Evolutionary conservation across 2,329 filamentous ascomycete genomes (phyloP), one percentile per base, ranked within the genome.

Genomic region (Arthrobotrys megalospora): DNA sequence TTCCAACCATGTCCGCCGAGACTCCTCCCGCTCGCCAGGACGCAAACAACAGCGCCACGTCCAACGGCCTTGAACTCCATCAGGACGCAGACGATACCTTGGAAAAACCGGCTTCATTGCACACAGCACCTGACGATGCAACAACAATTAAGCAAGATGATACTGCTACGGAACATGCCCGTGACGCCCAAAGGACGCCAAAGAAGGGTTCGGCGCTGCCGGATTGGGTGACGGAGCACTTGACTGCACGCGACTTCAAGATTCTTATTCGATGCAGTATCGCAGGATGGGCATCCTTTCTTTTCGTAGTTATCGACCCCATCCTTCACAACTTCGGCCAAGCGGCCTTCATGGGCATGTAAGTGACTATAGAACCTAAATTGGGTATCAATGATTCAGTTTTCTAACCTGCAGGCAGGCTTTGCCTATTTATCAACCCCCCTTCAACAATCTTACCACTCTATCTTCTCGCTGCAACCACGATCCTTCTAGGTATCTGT

Each of bases 241-340:
- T 87, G 84, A 88, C 87, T 75, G 77, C 76, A 1, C 83, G 84
- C 53, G 87, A 88, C 62, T 81, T 88, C 63, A 87, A 87, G 76
- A 83, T 84, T 32, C 81, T 87, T 3, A 83, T 87, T 43, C 86
- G 86, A 75, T 88, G 86, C 80, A 85, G 83, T 76, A 81, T 84
- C 0, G 87, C 87, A 0, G 83, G 83, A 19, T 88, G 87, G 87
- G 83, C 85, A 2, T 83, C 85, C 3, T 84, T 83, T 3, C 79
- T 88, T 10, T 83, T 88, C 69, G 84, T 87, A n/a, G 84, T 88
- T 76, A 87, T 88, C 80, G 77, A 82, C 6, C 86, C 87, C 1
- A 81, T 83, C 0, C 83, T 88, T 38, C 69, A 80, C 0, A 82
- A 80, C 19, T 83, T 88, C 14, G 86, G 87, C 36, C 82, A 84